Percentiles rank a stretch among this genome's conserved stretches.
These are phyloP conservation scores for Cyclanthera cordifolia DNA, from an alignment of 306 rosid species.

Conservation along the genomic window DNA sequence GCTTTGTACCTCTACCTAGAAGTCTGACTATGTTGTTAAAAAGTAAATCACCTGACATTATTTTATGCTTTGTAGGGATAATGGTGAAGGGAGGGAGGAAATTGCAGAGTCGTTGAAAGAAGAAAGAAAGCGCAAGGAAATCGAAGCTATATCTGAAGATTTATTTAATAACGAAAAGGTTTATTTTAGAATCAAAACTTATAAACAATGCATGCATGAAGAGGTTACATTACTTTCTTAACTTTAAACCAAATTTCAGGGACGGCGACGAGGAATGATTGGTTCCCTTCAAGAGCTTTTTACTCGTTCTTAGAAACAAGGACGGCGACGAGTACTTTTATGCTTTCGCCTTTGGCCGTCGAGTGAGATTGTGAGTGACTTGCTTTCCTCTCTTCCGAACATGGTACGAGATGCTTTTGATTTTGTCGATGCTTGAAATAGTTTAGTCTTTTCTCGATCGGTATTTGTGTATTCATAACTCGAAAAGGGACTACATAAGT, in stretches of 20 bases:
- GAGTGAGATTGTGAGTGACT: too few relatives aligned
- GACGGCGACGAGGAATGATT: constrained; percentile 38
- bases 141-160: constrained; percentile 78
- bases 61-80: constrained; percentile 36
- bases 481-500: not conserved
- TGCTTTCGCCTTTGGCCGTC: too few relatives aligned
- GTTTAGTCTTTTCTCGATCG: too few relatives aligned
- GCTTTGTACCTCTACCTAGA: not conserved
- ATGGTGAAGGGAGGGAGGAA: constrained; percentile 51
- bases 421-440: too few relatives aligned
- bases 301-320: constrained; percentile 13
- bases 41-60: constrained; percentile 4
- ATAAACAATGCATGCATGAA: not conserved
- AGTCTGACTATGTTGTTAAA: constrained; percentile 5
- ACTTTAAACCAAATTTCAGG: constrained; percentile 26
- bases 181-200: not conserved
- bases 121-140: constrained; percentile 65
- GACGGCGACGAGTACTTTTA: too few relatives aligned
- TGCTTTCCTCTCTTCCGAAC: too few relatives aligned
- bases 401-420: too few relatives aligned
- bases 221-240: not conserved
- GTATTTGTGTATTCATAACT: not conserved
- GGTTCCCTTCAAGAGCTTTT: constrained; percentile 53
- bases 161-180: constrained; percentile 65
- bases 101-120: constrained; percentile 37